Base-by-base conservation (phyloP, 164 flowering plant species). In the Piper longum region DNA sequence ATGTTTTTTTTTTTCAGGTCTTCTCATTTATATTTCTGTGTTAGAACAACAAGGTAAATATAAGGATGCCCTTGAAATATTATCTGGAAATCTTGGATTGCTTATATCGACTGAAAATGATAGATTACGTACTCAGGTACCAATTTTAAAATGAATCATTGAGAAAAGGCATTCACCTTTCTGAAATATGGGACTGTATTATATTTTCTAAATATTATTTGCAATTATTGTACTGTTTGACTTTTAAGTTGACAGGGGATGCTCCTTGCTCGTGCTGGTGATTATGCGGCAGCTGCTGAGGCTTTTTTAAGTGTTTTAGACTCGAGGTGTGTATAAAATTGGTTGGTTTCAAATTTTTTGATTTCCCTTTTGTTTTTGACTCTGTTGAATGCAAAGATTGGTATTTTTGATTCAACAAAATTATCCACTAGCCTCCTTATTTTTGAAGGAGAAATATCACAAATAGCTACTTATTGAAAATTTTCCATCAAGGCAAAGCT, bases 211-310 rank as follows among this genome's bases (percentile, higher is more conserved):
- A 48, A 48, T 48, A 2, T 5, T 48, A 48, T 48, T 12, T 48
- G 52, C 52, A 5, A 48, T 48, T 48, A 48, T 48, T 48, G 52
- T 66, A 59, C 70, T 74, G 69, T 78, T 79, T 85, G 80, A 77
- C 84, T 85, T 79, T 26, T 64, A 93, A 93, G 99, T 85, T 83
- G 91, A 87, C 96, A 93, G 97, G 99, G 99, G 72, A 85, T 82
- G 74, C 96, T 93, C 81, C 96, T 88, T 80, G 97, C 92, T 73
- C 82, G 77, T 76, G 81, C 84, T 72, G 83, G 89, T 70, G 92
- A 93, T 74, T 84, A 76, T 77, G 72, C 77, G 71, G 81, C 85
- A 62, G 97, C 96, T 63, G 83, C 88, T 19, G 75, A 70, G 41
- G 68, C 84, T 60, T 93, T 78, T 69, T 77, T 78, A 71, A 87